These are phyloP conservation scores for Beauveria rudraprayagi DNA, from an alignment of 2,329 filamentous ascomycete species.

Conservation along the genomic window DNA sequence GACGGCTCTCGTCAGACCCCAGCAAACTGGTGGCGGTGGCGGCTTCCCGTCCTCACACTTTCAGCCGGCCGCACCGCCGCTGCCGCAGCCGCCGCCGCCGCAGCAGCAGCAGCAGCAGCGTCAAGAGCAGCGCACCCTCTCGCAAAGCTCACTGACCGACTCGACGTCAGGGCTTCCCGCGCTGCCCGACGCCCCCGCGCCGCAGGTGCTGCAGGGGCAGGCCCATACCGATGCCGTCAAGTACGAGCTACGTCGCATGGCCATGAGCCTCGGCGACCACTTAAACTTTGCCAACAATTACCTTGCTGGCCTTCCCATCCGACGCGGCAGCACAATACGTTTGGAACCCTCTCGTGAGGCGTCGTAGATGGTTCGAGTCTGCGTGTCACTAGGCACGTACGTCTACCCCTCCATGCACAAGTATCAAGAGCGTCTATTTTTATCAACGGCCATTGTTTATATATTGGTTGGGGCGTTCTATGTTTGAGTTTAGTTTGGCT, in stretches of 20 bases:
- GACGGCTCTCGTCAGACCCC: slow-evolving; percentile 19
- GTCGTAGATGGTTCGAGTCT: not conserved
- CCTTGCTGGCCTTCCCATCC: slow-evolving; percentile 32
- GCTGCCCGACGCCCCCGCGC: slow-evolving; percentile 38
- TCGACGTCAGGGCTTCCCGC: slow-evolving; percentile 22
- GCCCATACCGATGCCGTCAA: slow-evolving; percentile 44
- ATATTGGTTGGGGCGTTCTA: too few species aligned
- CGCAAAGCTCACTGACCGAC: slow-evolving; percentile 11
- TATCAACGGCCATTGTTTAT: too few species aligned
- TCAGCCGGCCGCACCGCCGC: slow-evolving; percentile 14
- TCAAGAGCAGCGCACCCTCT: slow-evolving; percentile 14
- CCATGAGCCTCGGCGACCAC: slow-evolving; percentile 42
- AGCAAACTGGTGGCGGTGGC: slow-evolving; percentile 1
- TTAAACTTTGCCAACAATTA: slow-evolving; percentile 37
- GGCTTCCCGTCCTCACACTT: slow-evolving; percentile 15
- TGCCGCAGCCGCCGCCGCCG: not conserved
- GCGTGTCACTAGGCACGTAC: too few species aligned
- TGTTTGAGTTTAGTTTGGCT: too few species aligned
- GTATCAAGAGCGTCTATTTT: too few species aligned
- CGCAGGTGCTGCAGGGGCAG: slow-evolving; percentile 46
- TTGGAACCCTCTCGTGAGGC: slow-evolving; percentile 19
- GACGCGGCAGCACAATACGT: slow-evolving; percentile 25
- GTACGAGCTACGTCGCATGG: slow-evolving; percentile 41
- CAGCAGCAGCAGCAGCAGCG: slow-evolving; percentile 15
- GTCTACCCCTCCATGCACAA: too few species aligned